phyloP scores from a whole-genome alignment of 169 alveolate genomes.

The Pseudocohnilembus persalinus region DNA sequence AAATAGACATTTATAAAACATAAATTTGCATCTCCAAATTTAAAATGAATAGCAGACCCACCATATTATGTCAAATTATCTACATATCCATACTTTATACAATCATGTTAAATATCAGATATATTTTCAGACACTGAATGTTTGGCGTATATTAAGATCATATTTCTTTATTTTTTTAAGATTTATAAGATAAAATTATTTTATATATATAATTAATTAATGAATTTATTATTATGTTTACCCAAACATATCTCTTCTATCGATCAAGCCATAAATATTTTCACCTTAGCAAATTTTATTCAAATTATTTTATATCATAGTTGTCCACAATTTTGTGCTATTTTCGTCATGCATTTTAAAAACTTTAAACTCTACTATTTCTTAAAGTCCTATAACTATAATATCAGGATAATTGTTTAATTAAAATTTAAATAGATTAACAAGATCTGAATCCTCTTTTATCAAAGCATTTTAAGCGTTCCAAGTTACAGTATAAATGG shows the following conservation, averaged over 20 bases:
- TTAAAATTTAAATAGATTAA: too few relatives aligned
- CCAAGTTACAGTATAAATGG: background rate
- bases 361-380: background rate
- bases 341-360: background rate
- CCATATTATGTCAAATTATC: background rate
- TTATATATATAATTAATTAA: too few relatives aligned
- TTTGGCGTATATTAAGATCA: background rate
- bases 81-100: background rate
- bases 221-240: background rate
- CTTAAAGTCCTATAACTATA: background rate
- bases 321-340: background rate
- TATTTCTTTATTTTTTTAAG: background rate
- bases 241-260: background rate
- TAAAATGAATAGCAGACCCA: background rate
- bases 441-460: background rate
- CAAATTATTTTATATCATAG: background rate
- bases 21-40: background rate
- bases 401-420: background rate
- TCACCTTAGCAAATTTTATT: too few relatives aligned
- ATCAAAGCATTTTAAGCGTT: background rate
- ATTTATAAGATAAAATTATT: too few relatives aligned
- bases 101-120: background rate
- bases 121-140: too few relatives aligned
- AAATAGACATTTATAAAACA: background rate
- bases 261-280: background rate